Evolutionary conservation across 257 asterid genomes (phyloP), one percentile per base, ranked within the genome.

Genomic region (Lithospermum erythrorhizon): DNA sequence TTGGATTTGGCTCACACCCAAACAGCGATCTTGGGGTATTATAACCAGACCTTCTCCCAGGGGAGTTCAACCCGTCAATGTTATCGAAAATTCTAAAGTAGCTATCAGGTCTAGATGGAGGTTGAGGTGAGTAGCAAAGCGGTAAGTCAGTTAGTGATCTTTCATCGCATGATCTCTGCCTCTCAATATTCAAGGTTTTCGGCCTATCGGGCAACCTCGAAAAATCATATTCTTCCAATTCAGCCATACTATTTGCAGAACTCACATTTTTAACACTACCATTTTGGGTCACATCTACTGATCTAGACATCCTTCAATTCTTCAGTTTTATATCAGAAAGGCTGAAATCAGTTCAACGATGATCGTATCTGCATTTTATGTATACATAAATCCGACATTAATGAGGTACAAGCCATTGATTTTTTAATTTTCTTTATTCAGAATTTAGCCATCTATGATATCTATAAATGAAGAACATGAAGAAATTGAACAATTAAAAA

Each of bases 1-100:
- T 41, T 32, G 95, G 90, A 41, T 41, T 14, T 14, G 16, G 16
- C 49, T 41, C 49, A 41, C 18, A 11, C 17, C 18, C 49, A 14
- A 14, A 41, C 49, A 8, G 49, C 1, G 49, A 14, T 11, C 72
- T 66, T 11, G 49, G 49, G 49, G 16, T 41, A 41, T 11, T 41
- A 41, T 13, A 11, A 41, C 49, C 49, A 41, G 49, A 41, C 18
- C 49, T 41, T 41, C 49, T 41, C 17, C 18, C 49, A 41, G 49
- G 49, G 17, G 49, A 41, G 18, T 41, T 41, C 17, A 41, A 41
- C 11, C 49, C 49, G 49, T 41, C 49, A 2, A 41, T 1, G 18
- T 41, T 11, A 41, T 41, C 49, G 4, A 14, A 41, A 41, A 11
- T 18, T 41, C 49, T 41, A 41, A 41, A 41, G 4, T 11, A 41